Evolutionary conservation across 2,329 filamentous ascomycete genomes (phyloP).

Genomic region (Cladosporium sp.): DNA sequence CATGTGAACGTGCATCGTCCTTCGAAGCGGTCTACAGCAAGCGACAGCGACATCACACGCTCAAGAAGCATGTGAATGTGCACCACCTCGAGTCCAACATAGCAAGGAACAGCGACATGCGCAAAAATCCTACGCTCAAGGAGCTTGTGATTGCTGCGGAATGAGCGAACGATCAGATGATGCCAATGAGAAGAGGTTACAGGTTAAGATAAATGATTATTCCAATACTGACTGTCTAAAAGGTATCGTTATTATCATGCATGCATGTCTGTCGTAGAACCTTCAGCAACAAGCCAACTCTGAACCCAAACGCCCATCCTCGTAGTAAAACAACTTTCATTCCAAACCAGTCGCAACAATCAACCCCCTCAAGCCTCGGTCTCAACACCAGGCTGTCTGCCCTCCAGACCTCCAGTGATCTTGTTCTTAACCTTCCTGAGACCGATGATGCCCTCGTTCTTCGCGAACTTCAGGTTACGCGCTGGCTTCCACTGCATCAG

Average conservation of each 20-base stretch:
- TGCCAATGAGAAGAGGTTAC: neutral
- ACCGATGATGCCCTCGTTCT: constrained; percentile 81
- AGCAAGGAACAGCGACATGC: too few species aligned
- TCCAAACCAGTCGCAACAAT: neutral
- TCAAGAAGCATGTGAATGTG: too few species aligned
- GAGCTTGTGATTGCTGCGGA: neutral
- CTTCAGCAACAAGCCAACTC: neutral
- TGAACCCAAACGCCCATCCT: neutral
- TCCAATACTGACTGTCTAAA: neutral
- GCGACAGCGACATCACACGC: too few species aligned
- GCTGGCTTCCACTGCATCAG: constrained; percentile 95
- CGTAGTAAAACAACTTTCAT: neutral
- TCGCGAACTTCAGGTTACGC: constrained; percentile 81
- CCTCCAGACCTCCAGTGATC: constrained; percentile 69
- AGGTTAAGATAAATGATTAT: neutral
- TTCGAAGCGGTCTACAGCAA: too few species aligned
- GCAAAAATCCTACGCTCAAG: too few species aligned
- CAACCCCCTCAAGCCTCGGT: constrained; percentile 49
- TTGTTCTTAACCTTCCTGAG: constrained; percentile 74
- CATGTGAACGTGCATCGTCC: neutral
- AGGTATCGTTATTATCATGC: constrained; percentile 16
- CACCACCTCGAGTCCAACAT: too few species aligned
- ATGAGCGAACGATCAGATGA: neutral
- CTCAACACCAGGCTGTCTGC: constrained; percentile 85
- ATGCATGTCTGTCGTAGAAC: constrained; percentile 7